A percentile compares a stretch with the other conserved stretches of the same genome.
phyloP scores from a whole-genome alignment of 139 green algal species.

The Picocystis salinarum region DNA sequence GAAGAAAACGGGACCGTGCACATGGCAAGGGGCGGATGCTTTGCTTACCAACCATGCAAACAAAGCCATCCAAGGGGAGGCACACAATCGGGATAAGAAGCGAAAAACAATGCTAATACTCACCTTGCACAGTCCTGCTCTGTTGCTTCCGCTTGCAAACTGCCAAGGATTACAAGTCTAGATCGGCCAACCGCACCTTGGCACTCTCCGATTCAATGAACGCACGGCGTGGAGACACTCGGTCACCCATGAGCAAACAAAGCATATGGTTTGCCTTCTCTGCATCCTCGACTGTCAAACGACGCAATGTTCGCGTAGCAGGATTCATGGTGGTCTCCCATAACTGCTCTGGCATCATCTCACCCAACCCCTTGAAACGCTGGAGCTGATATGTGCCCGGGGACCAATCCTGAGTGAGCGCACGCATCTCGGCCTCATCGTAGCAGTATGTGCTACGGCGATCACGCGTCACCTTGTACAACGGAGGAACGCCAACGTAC shows the following conservation, averaged over 20 bases:
- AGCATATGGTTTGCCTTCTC: conserved; percentile 58
- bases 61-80: too few species aligned
- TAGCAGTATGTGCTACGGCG: conserved; percentile 34
- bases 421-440: conserved; percentile 43
- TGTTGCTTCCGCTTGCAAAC: too few species aligned
- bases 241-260: conserved; percentile 74
- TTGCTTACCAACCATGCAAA: too few species aligned
- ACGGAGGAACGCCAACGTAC: conserved; percentile 82
- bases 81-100: too few species aligned
- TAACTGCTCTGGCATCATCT: conserved; percentile 99
- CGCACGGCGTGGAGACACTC: conserved; percentile 35
- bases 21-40: too few species aligned
- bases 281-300: conserved; percentile 54
- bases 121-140: too few species aligned
- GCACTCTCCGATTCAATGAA: conserved; percentile 39
- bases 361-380: conserved; percentile 88
- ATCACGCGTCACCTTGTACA: conserved; percentile 58
- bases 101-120: too few species aligned
- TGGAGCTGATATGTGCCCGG: conserved; percentile 21
- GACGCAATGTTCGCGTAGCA: conserved; percentile 33
- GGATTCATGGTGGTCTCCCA: conserved; percentile 94
- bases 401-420: conserved; percentile 3
- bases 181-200: neutral
- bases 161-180: neutral
- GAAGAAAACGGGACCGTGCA: too few species aligned